phyloP scores from a whole-genome alignment of 768 basidiomycete genomes.

The Hygrophorus russula region DNA sequence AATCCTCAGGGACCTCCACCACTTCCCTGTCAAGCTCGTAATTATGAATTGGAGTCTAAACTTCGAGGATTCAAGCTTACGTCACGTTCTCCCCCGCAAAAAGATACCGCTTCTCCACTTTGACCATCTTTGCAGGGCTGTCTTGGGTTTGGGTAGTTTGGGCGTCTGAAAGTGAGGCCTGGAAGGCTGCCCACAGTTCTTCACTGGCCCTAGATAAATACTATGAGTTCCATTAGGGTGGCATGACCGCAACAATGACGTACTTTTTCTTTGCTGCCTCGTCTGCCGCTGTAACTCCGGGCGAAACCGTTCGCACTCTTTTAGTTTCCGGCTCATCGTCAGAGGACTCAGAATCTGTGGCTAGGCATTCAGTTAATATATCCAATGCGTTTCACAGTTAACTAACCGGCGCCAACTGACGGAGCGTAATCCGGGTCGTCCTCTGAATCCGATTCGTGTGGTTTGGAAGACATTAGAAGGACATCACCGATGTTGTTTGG shows the following conservation, averaged over 20 bases:
- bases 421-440: slow-evolving; percentile 67
- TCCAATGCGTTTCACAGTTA: neutral
- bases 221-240: slow-evolving; percentile 1
- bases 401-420: slow-evolving; percentile 27
- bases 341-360: slow-evolving; percentile 25
- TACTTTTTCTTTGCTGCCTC: slow-evolving; percentile 34
- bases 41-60: slow-evolving; percentile 6
- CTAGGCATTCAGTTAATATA: neutral
- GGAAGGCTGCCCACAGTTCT: slow-evolving; percentile 57
- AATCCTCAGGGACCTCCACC: slow-evolving; percentile 60
- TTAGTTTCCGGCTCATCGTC: slow-evolving; percentile 27
- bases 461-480: neutral
- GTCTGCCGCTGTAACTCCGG: slow-evolving; percentile 22
- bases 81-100: slow-evolving; percentile 70
- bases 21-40: slow-evolving; percentile 41
- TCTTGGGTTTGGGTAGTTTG: slow-evolving; percentile 10
- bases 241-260: slow-evolving; percentile 1
- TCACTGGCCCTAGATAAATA: slow-evolving; percentile 39
- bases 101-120: slow-evolving; percentile 55
- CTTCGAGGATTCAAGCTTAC: too few species aligned
- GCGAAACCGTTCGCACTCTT: slow-evolving; percentile 19
- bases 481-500: neutral
- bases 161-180: slow-evolving; percentile 40
- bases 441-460: slow-evolving; percentile 35
- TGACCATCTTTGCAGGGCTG: slow-evolving; percentile 33